phyloP scores from a whole-genome alignment of 208 protist genomes.

The Acanthamoeba lenticulata region DNA sequence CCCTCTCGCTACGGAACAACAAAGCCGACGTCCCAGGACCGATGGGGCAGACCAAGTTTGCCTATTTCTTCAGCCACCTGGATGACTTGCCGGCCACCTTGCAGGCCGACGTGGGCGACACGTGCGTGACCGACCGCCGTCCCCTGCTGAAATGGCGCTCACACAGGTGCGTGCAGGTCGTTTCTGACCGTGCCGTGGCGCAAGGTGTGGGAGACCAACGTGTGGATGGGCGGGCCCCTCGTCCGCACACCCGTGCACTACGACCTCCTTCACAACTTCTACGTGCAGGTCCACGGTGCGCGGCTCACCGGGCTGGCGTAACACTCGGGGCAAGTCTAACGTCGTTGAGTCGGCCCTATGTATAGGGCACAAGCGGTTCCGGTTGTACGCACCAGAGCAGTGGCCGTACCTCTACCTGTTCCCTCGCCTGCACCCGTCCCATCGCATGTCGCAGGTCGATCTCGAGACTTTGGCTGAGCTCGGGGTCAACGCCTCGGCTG shows the following conservation, averaged over 20 bases:
- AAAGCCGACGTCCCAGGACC: neutral
- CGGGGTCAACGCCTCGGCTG: neutral
- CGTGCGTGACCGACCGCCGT: neutral
- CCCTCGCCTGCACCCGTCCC: conserved; percentile 47
- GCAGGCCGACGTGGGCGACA: conserved; percentile 11
- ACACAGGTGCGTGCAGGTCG: neutral
- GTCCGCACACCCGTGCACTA: conserved; percentile 25
- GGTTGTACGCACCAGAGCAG: neutral
- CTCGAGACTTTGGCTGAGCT: neutral
- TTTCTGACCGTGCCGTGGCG: conserved; percentile 27
- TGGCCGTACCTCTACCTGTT: conserved; percentile 43
- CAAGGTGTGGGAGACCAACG: conserved; percentile 42
- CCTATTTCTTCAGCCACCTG: conserved; percentile 58
- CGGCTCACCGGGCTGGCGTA: too few species aligned
- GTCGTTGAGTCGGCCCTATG: too few species aligned
- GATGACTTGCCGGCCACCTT: neutral
- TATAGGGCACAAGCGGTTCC: conserved; percentile 54
- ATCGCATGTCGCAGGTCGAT: conserved; percentile 50
- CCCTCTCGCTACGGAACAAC: neutral
- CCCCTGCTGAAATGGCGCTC: too few species aligned
- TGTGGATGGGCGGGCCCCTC: conserved; percentile 56
- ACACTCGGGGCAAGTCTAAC: too few species aligned
- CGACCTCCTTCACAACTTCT: conserved; percentile 59
- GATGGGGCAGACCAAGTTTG: too few species aligned
- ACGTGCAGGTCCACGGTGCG: conserved; percentile 56